A percentile compares a stretch with the other conserved stretches of the same genome.
Conservation (phyloP, 1,284 basidiomycete species). For the Trichosporon sp. region DNA sequence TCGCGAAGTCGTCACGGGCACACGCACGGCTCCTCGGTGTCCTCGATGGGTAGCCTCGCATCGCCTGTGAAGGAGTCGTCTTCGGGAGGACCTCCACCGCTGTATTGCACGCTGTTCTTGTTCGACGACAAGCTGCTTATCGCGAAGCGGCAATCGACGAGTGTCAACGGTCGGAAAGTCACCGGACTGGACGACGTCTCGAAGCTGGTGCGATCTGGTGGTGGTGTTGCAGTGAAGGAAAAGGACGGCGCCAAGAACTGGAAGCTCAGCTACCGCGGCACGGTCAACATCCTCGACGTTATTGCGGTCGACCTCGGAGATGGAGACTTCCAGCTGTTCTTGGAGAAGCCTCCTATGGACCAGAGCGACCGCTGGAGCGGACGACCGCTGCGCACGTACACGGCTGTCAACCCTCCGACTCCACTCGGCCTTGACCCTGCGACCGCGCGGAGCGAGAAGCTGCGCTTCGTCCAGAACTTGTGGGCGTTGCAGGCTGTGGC, state of each 20-base stretch:
- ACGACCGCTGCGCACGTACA: constrained; percentile 68
- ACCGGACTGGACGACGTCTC: constrained; percentile 82
- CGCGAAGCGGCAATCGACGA: constrained; percentile 72
- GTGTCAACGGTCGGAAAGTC: constrained; percentile 65
- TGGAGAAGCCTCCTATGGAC: constrained; percentile 72
- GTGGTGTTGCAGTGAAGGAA: constrained; percentile 43
- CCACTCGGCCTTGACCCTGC: constrained; percentile 60
- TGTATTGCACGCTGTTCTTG: constrained; percentile 85
- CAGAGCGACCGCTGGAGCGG: constrained; percentile 75
- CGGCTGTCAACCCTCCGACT: constrained; percentile 65
- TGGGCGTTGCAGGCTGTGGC: constrained; percentile 78
- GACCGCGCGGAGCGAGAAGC: constrained; percentile 61
- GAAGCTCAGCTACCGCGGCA: constrained; percentile 78
- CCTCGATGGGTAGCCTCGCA: constrained; percentile 45
- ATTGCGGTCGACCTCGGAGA: constrained; percentile 78
- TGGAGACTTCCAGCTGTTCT: constrained; percentile 74
- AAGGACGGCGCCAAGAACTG: constrained; percentile 57
- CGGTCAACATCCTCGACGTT: constrained; percentile 76
- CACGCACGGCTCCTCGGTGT: constrained; percentile 44
- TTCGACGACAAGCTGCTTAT: constrained; percentile 94
- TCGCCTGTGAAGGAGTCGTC: constrained; percentile 6
- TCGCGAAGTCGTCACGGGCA: constrained; percentile 14
- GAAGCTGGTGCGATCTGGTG: constrained; percentile 59
- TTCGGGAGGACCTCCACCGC: constrained; percentile 22
- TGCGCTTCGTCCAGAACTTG: constrained; percentile 75